Base-by-base conservation (phyloP, 371 early-diverging fungal genomes). In the Phascolomyces articulosus region DNA sequence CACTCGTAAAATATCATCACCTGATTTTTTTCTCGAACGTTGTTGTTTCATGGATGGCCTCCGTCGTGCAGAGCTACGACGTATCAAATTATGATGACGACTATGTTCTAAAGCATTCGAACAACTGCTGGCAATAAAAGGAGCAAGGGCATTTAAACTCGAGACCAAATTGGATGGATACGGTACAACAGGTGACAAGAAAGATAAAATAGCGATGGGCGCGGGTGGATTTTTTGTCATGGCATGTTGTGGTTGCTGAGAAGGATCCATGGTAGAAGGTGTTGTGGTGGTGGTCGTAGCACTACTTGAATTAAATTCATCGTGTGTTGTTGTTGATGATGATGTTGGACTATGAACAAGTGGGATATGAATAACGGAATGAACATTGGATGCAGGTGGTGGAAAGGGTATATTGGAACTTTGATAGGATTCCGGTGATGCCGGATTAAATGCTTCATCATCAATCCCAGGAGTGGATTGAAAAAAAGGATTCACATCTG, bases 401-500 rank as follows among this genome's bases (percentile, higher is more conserved):
- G 68, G 84, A 58, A 69, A 82, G 49, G 79, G 79, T 34, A 78
- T 58, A 20, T 21, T 16, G n/a, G 74, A 69, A 27, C 69, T 60
- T 38, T 56, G 11, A 48, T 68, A 65, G 4, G 80, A 58, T 57
- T 82, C 75, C 18, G 84, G 77, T 23, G 79, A 76, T 10, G 73
- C 77, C 10, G 89, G 86, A 58, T 88, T 83, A 58, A 87, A 87
- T 26, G 87, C 80, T 24, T 85, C 86, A 40, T 88, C 87, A 40
- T 88, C 87, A 60, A 86, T 87, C 24, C 77, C 78, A 26, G 86
- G 86, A 40, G 75, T 69, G 0, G 83, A 75, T 62, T 83, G 84
- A 61, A 84, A 87, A 61, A 87, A 86, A 0, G 87, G 87, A 58
- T 87, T 88, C 28, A 80, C 69, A 29, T 86, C 83, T 15, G 86